These are phyloP conservation scores for Kazachstania sp. DNA, from an alignment of 1,139 yeast genomes.

Conservation along the genomic window DNA sequence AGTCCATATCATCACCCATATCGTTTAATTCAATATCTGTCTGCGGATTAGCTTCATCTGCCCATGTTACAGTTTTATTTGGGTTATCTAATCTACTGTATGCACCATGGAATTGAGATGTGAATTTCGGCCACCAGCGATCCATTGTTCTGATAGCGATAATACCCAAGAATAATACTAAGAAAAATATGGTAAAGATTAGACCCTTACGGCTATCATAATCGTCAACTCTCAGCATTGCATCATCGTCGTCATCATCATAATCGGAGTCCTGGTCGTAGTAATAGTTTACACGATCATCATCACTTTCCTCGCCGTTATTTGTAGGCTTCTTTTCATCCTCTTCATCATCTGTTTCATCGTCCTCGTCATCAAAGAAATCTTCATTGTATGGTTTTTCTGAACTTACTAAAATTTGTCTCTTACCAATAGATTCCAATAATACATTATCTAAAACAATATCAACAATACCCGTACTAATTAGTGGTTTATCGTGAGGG, in stretches of 20 bases:
- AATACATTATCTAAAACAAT: conserved; percentile 23
- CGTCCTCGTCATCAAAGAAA: conserved; percentile 7
- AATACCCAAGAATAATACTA: conserved; percentile 11
- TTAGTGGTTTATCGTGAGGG: conserved; percentile 72
- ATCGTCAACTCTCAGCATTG: conserved; percentile 1
- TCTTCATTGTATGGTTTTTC: conserved; percentile 5
- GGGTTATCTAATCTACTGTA: conserved; percentile 5
- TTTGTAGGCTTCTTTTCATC: conserved; percentile 10
- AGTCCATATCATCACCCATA: conserved; percentile 1
- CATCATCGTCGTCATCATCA: conserved; percentile 8
- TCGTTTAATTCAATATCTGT: conserved; percentile 6
- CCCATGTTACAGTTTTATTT: conserved; percentile 12
- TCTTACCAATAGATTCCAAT: conserved; percentile 19
- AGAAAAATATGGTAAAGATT: conserved; percentile 6
- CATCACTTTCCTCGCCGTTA: conserved; percentile 8
- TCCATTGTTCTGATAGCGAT: conserved; percentile 13
- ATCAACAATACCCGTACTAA: conserved; percentile 61
- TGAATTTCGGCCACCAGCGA: conserved; percentile 9
- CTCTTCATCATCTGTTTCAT: conserved; percentile 6
- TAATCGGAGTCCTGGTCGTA: conserved; percentile 11
- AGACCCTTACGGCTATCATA: not conserved
- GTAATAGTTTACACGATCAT: conserved; percentile 5
- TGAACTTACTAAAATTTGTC: conserved; percentile 10
- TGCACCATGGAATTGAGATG: not conserved
- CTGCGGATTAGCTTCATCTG: conserved; percentile 8